Evolutionary conservation across 805 yeast species (phyloP), one percentile per base, ranked within the genome.

Genomic region (Lipomyces orientalis): DNA sequence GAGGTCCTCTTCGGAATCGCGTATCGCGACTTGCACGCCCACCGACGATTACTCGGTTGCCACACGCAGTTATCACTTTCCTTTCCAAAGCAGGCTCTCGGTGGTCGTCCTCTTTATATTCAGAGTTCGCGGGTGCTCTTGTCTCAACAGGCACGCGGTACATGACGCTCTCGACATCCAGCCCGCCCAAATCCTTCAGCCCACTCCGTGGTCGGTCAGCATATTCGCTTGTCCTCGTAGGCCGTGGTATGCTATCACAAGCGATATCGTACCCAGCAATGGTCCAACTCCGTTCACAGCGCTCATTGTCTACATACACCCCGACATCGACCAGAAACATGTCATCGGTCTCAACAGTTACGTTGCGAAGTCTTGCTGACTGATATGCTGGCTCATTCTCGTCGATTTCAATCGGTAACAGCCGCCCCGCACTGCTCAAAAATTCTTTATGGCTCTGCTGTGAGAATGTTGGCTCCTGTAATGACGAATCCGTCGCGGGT

Each of bases 11-110:
- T 29, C 51, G 58, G 5, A 22, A 31, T 25, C 60, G 63, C 46
- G 62, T 46, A 31, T 65, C 68, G 9, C 68, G 52, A 37, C 64
- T 65, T 14, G 68, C 62, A 9, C 68, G 62, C 12, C 68, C 65
- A 5, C 68, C 68, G 10, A 65, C 58, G 25, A 65, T 60, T 8
- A 56, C 64, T 31, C 51, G 56, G 19, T 59, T 64, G 31, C 43
- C 58, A 56, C 59, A 54, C 12, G 60, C 64, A 14, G 65, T 49
- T 7, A 61, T 29, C 10, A 65, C 55, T 16, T 49, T 60, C 19
- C 67, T 63, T 37, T 31, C 55, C 55, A 9, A 16, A 12, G 7
- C 29, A 14, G 31, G 57, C 60, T 12, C 54, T 14, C 16, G 19
- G 29, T 25, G 33, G 8, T 6, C 33, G 10, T 10, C 51, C 33